A percentile compares a stretch with the other conserved stretches of the same genome.
phyloP scores from a whole-genome alignment of 2,329 filamentous ascomycete genomes.

The Neoarthrinium moseri region DNA sequence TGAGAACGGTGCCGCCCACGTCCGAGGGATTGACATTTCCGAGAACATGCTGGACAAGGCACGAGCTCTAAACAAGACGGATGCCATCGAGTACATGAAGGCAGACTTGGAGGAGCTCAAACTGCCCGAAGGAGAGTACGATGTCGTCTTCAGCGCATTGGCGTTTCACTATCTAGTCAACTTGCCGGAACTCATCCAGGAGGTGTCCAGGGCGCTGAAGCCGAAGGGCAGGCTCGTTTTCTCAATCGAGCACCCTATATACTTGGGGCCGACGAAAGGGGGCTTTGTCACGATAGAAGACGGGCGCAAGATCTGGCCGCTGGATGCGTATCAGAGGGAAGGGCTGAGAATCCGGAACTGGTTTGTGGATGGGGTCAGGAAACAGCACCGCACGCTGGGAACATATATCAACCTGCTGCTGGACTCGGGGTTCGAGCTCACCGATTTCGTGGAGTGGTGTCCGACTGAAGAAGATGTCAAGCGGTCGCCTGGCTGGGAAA shows the following conservation, averaged over 20 bases:
- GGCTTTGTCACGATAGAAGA: constrained; percentile 27
- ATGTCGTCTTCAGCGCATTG: constrained; percentile 39
- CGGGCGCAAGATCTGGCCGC: constrained; percentile 36
- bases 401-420: constrained; percentile 38
- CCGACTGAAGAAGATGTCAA: constrained; percentile 18
- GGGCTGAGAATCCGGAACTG: constrained; percentile 38
- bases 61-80: constrained; percentile 23
- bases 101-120: constrained; percentile 32
- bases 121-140: constrained; percentile 25
- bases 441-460: constrained; percentile 37
- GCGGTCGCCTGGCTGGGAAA: constrained; percentile 13
- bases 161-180: constrained; percentile 39
- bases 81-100: constrained; percentile 28
- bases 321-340: constrained; percentile 41
- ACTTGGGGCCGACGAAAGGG: constrained; percentile 37
- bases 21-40: constrained; percentile 40
- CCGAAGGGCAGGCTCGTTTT: constrained; percentile 38
- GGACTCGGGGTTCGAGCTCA: constrained; percentile 33
- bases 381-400: constrained; percentile 44
- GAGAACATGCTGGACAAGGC: constrained; percentile 41
- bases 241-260: constrained; percentile 46
- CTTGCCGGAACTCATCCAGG: constrained; percentile 27
- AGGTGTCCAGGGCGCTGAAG: constrained; percentile 30
- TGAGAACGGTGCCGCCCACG: constrained; percentile 32
- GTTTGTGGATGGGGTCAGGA: constrained; percentile 40